Evolutionary conservation across 2,329 filamentous ascomycete species (phyloP).

Genomic region (Ceratocystis cacaofunesta): DNA sequence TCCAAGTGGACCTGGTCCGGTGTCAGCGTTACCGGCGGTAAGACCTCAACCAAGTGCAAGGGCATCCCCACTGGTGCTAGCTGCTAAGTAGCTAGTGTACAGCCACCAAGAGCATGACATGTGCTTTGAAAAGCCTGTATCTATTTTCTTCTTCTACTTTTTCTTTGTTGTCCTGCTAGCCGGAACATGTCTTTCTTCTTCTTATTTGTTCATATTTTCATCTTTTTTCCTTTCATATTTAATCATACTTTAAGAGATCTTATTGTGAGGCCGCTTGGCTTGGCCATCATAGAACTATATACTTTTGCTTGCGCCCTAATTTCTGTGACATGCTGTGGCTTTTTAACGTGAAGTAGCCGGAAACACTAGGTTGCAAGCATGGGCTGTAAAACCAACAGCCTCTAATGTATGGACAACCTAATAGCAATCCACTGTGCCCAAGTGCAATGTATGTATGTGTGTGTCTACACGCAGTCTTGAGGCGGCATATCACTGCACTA

Average conservation of each 20-base stretch:
- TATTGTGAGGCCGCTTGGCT: neutral
- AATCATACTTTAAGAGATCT: neutral
- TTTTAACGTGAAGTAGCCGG: neutral
- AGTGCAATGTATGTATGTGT: too few relatives aligned
- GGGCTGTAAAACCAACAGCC: too few relatives aligned
- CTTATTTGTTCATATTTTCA: neutral
- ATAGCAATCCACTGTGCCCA: too few relatives aligned
- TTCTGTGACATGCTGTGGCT: neutral
- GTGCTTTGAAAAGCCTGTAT: neutral
- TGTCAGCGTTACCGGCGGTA: slow-evolving; percentile 37
- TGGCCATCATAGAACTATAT: neutral
- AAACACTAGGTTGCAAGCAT: too few relatives aligned
- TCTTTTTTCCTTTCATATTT: neutral
- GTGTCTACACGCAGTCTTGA: too few relatives aligned
- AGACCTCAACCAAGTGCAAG: slow-evolving; percentile 24
- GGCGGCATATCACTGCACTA: too few relatives aligned
- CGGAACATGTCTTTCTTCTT: neutral
- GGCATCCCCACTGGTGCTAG: slow-evolving; percentile 19
- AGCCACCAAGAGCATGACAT: neutral
- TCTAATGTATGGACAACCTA: too few relatives aligned
- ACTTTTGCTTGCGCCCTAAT: too few relatives aligned
- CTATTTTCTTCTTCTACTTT: neutral
- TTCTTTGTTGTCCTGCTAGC: neutral
- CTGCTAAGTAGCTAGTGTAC: slow-evolving; percentile 5
- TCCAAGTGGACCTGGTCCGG: slow-evolving; percentile 38